These are phyloP conservation scores for Populus simonii DNA, from an alignment of 345 rosid genomes.

Conservation along the genomic window DNA sequence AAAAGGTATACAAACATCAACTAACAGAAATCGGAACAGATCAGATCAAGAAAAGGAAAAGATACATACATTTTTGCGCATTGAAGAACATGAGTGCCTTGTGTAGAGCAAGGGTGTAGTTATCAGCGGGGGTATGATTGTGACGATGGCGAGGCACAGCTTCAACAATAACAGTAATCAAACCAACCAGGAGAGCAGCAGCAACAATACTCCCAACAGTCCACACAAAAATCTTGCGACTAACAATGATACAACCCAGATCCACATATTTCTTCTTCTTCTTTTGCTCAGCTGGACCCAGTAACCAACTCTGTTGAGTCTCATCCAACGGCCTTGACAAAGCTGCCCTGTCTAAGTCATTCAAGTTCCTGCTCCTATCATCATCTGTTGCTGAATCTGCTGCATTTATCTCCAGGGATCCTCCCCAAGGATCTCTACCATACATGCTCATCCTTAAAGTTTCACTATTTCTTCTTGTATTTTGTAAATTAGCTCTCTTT, in stretches of 20 bases:
- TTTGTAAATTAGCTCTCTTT: neutral
- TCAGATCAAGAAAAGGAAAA: neutral
- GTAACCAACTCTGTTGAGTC: constrained; percentile 99
- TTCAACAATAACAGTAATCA: constrained; percentile 75
- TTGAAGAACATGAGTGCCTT: constrained; percentile 99
- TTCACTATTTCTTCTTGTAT: neutral
- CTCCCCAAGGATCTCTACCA: constrained; percentile 99
- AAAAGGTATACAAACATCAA: neutral
- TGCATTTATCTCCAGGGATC: constrained; percentile 85
- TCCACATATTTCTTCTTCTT: constrained; percentile 92
- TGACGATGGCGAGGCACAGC: constrained; percentile 77
- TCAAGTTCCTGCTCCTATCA: constrained; percentile 81
- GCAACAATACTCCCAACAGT: constrained; percentile 65
- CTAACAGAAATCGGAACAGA: neutral
- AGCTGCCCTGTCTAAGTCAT: constrained; percentile 83
- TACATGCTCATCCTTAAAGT: constrained; percentile 50
- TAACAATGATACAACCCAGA: constrained; percentile 91
- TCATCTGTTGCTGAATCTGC: constrained; percentile 98
- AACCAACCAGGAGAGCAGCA: constrained; percentile 61
- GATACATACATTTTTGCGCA: constrained; percentile 71
- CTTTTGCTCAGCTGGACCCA: constrained; percentile 88
- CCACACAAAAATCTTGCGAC: constrained; percentile 96
- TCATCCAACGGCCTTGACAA: constrained; percentile 80
- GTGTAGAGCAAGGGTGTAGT: constrained; percentile 84
- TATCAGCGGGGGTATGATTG: constrained; percentile 56